Evolutionary conservation across 2,329 filamentous ascomycete species (phyloP), one percentile per base, ranked within the genome.

Genomic region (Alternaria longipes): DNA sequence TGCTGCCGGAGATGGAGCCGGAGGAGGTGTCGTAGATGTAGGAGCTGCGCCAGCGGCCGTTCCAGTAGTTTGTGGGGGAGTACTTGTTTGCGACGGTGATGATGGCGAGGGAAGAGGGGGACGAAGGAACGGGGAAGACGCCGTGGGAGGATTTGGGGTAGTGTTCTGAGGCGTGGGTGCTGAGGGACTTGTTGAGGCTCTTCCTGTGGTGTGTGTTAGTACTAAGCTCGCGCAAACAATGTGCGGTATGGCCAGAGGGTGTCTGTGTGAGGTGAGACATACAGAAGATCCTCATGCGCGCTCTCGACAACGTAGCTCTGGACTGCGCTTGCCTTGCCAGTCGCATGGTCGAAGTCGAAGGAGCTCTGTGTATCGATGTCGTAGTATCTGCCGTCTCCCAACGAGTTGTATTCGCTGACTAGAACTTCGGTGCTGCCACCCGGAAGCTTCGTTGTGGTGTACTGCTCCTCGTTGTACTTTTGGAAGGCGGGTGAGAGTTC

Each of bases 31-130:
- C 86, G 79, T 91, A 91, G 72, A 91, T 86, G 83, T 98, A 98
- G 54, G 91, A 85, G 49, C 92, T 94, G 74, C 95, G 91, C 92
- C 95, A 99, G 65, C 95, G 93, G 64, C 95, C 95, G 81, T 97
- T 98, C 92, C 95, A 98, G 85, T 93, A 99, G 85, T 99, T 99
- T 78, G 94, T 93, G 8, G 96, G 95, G 73, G 92, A 97, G 84
- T 98, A 98, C 81, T 97, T 97, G 84, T 95, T 97, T 58, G 94
- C 92, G 50, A 97, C 94, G 52, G 97, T 88, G 56, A 97, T 81
- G 66, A 97, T 84, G 49, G 93, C 92, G 62, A 98, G 81, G 71
- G 89, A 88, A 28, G 87, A 86, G 78, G 94, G 91, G 66, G 90
- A 84, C 70, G 92, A 87, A 69, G 88, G 57, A 11, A 60, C 89